phyloP scores from a whole-genome alignment of 768 basidiomycete species.

The Porphyrellus cyaneotinctus region DNA sequence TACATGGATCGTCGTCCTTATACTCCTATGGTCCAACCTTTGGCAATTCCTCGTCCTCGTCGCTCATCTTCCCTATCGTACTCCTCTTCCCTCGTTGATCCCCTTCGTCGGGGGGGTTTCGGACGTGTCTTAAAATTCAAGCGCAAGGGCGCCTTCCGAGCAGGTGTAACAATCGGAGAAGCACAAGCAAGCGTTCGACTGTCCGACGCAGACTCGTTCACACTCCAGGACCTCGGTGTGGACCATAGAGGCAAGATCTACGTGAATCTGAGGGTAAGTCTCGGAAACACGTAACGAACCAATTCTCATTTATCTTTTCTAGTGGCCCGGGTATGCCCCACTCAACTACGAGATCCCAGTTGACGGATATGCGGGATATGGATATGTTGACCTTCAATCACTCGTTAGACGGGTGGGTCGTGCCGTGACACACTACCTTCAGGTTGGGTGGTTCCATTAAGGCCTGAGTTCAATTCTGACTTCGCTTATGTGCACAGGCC shows the following conservation, averaged over 20 bases:
- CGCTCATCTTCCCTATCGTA: slow-evolving; percentile 42
- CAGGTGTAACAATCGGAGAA: slow-evolving; percentile 64
- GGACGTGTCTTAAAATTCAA: slow-evolving; percentile 65
- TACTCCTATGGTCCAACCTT: slow-evolving; percentile 21
- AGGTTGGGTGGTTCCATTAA: slow-evolving; percentile 39
- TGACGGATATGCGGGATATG: slow-evolving; percentile 61
- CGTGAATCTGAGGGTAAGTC: slow-evolving; percentile 57
- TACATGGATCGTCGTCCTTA: slow-evolving; percentile 35
- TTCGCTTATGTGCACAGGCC: slow-evolving; percentile 38
- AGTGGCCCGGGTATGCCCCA: slow-evolving; percentile 71
- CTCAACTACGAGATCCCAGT: slow-evolving; percentile 74
- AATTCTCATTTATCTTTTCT: neutral
- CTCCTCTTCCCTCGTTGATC: slow-evolving; percentile 35
- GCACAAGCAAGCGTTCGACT: slow-evolving; percentile 62
- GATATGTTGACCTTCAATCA: slow-evolving; percentile 61
- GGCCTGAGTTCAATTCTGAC: slow-evolving; percentile 8
- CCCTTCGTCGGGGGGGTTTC: slow-evolving; percentile 47
- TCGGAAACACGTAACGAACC: neutral
- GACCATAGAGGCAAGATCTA: slow-evolving; percentile 56
- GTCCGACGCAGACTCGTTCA: slow-evolving; percentile 60
- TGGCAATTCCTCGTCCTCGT: slow-evolving; percentile 23
- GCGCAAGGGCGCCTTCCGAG: slow-evolving; percentile 61
- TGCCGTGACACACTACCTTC: slow-evolving; percentile 71
- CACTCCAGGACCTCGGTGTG: slow-evolving; percentile 61
- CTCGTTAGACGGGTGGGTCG: slow-evolving; percentile 65